phyloP scores from a whole-genome alignment of 1,284 basidiomycete genomes.

The Trametes versicolor region DNA sequence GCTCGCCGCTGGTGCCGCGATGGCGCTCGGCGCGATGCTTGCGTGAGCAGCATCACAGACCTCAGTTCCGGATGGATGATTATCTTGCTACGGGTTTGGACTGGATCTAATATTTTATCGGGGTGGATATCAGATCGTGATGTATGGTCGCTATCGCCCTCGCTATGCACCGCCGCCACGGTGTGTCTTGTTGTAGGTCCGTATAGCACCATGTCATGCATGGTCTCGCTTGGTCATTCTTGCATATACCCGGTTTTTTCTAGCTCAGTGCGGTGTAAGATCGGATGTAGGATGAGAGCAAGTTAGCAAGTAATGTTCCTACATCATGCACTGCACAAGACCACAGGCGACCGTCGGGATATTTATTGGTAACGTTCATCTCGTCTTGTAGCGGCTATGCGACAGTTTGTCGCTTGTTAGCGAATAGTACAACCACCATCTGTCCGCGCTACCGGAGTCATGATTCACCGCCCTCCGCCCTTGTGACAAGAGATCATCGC shows the following conservation, averaged over 20 bases:
- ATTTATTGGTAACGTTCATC: no score
- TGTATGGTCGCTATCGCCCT: conserved; percentile 10
- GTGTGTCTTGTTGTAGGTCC: conserved; percentile 4
- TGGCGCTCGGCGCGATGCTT: conserved; percentile 34
- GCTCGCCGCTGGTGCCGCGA: conserved; percentile 22
- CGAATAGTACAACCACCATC: no score
- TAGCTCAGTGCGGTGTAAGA: neutral
- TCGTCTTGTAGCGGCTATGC: no score
- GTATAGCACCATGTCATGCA: neutral
- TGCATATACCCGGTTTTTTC: neutral
- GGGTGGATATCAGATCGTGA: conserved; percentile 11
- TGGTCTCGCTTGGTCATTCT: neutral
- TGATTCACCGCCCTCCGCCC: no score
- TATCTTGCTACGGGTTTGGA: conserved; percentile 6
- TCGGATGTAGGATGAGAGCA: no score
- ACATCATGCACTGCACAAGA: no score
- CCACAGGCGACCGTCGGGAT: no score
- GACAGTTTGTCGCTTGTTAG: no score
- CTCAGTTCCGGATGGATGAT: neutral
- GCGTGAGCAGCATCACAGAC: conserved; percentile 15
- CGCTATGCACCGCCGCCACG: neutral
- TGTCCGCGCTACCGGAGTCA: no score
- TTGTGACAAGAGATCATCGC: no score
- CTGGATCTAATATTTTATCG: conserved; percentile 1
- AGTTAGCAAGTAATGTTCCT: no score